Evolutionary conservation across 1,284 basidiomycete genomes (phyloP).

Genomic region (Pyrrhoderma noxium): DNA sequence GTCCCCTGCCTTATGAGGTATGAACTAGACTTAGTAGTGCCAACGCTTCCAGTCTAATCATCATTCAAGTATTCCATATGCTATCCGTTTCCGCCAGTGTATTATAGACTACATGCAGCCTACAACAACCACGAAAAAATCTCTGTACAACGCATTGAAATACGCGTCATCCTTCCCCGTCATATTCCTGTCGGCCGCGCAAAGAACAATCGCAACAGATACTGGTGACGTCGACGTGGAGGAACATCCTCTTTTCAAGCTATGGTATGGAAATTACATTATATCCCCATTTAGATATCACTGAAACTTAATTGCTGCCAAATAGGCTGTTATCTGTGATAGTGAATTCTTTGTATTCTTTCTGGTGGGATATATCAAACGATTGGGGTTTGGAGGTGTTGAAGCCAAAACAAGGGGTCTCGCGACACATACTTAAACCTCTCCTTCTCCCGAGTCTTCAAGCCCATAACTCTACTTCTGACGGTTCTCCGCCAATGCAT

Average conservation of each 20-base stretch:
- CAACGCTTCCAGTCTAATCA: slow-evolving; percentile 11
- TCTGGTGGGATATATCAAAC: slow-evolving; percentile 99
- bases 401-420: slow-evolving; percentile 29
- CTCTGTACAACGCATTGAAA: slow-evolving; percentile 92
- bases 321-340: slow-evolving; percentile 77
- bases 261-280: slow-evolving; percentile 56
- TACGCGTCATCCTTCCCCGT: slow-evolving; percentile 98
- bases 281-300: not conserved
- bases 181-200: slow-evolving; percentile 87
- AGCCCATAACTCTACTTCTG: slow-evolving; percentile 19
- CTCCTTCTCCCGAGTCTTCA: slow-evolving; percentile 43
- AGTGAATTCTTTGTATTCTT: slow-evolving; percentile 91
- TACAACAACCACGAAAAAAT: slow-evolving; percentile 57
- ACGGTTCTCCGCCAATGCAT: not conserved
- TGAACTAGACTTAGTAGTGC: slow-evolving; percentile 20
- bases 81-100: slow-evolving; percentile 90
- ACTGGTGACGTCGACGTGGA: slow-evolving; percentile 43
- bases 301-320: slow-evolving; percentile 5
- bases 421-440: slow-evolving; percentile 26
- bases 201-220: slow-evolving; percentile 60
- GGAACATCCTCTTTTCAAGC: slow-evolving; percentile 73
- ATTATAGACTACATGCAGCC: slow-evolving; percentile 77
- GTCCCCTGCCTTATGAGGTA: slow-evolving; percentile 85
- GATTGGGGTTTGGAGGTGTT: slow-evolving; percentile 94
- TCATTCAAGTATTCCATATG: slow-evolving; percentile 73